These are phyloP conservation scores for Chytriomyces sp. DNA, from an alignment of 192 early-diverging fungal genomes.

Conservation along the genomic window DNA sequence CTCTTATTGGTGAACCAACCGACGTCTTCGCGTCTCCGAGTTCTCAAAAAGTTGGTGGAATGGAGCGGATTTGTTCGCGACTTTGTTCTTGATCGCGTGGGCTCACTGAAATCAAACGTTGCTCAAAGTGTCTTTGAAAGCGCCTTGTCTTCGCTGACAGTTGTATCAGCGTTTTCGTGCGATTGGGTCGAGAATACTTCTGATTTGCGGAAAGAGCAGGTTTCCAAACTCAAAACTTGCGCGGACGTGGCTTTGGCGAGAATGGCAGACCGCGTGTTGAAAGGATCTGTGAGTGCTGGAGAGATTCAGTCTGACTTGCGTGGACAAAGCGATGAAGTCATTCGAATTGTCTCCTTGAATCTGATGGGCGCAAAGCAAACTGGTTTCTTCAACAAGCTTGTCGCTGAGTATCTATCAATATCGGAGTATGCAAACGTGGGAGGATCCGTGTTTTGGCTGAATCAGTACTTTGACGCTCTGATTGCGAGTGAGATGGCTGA, in stretches of 20 bases:
- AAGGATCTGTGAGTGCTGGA: neutral
- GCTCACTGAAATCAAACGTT: slow-evolving; percentile 6
- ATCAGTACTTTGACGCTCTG: slow-evolving; percentile 13
- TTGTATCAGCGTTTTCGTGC: neutral
- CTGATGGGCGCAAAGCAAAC: neutral
- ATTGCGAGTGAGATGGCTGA: neutral
- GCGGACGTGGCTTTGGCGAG: slow-evolving; percentile 1
- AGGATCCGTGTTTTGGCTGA: slow-evolving; percentile 18
- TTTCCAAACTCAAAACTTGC: slow-evolving; percentile 1
- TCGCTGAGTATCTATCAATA: neutral
- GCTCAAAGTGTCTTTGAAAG: slow-evolving; percentile 15
- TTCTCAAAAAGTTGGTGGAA: slow-evolving; percentile 10
- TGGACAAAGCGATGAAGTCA: neutral
- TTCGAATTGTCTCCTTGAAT: neutral
- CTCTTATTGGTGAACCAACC: slow-evolving; percentile 19
- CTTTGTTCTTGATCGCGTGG: neutral
- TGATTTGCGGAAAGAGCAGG: neutral
- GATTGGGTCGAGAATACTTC: slow-evolving; percentile 5
- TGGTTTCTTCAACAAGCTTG: slow-evolving; percentile 7
- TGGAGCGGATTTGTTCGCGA: slow-evolving; percentile 20
- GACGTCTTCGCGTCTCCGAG: neutral
- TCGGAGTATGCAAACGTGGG: neutral
- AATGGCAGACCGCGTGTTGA: slow-evolving; percentile 2
- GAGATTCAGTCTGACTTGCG: too few relatives aligned
- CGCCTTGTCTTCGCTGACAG: neutral